Percentiles rank a stretch among this genome's conserved stretches.
phyloP scores from a whole-genome alignment of 495 filamentous ascomycete species.

The Penicillium atrosanguineum region DNA sequence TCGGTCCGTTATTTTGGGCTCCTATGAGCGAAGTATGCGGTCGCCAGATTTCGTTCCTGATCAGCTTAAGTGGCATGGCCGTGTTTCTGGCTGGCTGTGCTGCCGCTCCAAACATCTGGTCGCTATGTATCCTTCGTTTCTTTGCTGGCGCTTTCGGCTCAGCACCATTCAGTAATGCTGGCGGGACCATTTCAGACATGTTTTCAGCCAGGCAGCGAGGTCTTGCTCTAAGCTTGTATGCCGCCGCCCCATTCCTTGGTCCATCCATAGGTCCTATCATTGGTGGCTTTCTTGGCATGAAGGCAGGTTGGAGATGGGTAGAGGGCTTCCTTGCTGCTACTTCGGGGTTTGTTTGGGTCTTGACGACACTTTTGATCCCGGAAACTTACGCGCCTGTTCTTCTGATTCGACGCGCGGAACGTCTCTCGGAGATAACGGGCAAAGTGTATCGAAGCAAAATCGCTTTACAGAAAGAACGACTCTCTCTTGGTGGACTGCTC shows the following conservation, averaged over 20 bases:
- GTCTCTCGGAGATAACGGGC: conserved; percentile 47
- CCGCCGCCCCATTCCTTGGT: conserved; percentile 59
- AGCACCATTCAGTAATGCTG: conserved; percentile 64
- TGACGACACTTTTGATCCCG: conserved; percentile 45
- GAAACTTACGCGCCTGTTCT: conserved; percentile 58
- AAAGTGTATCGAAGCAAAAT: conserved; percentile 49
- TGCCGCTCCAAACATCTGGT: conserved; percentile 55
- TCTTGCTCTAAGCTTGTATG: conserved; percentile 57
- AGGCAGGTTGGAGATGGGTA: conserved; percentile 63
- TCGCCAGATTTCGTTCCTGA: conserved; percentile 62
- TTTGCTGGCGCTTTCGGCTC: conserved; percentile 70
- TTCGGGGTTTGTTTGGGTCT: conserved; percentile 48
- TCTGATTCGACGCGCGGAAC: conserved; percentile 44
- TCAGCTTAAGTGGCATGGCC: conserved; percentile 60
- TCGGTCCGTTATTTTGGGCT: conserved; percentile 52
- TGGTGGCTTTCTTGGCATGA: conserved; percentile 54
- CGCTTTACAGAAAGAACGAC: conserved; percentile 35
- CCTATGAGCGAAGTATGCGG: conserved; percentile 63
- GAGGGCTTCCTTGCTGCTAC: conserved; percentile 49
- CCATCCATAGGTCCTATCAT: conserved; percentile 41
- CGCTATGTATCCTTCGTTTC: conserved; percentile 66
- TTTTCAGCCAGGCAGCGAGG: conserved; percentile 59
- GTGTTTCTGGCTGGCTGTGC: conserved; percentile 64
- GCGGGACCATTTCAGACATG: conserved; percentile 69
- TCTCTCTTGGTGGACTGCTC: conserved; percentile 19